A percentile compares a stretch with the other conserved stretches of the same genome.
Conservation (phyloP, 2,329 filamentous ascomycete species). For the Xylariaceae sp. region DNA sequence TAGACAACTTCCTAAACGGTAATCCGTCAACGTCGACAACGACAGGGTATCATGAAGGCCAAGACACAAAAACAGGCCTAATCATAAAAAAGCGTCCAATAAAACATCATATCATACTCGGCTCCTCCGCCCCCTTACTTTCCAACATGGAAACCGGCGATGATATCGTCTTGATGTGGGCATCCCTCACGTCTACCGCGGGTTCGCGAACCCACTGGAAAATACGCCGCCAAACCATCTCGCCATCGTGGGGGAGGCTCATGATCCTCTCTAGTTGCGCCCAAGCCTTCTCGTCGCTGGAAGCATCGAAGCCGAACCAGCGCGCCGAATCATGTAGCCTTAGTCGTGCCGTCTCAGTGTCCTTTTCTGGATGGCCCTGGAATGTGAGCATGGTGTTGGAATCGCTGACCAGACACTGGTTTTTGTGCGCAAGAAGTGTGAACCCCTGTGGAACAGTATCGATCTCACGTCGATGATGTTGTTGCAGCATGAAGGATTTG, state of each 20-base stretch:
- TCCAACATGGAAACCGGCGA: not conserved
- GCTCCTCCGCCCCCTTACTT: conserved; percentile 3
- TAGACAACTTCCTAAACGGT: not conserved
- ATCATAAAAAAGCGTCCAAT: not conserved
- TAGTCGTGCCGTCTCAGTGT: conserved; percentile 35
- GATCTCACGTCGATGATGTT: conserved; percentile 41
- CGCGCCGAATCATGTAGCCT: conserved; percentile 34
- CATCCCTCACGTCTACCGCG: not conserved
- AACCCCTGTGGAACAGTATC: conserved; percentile 14
- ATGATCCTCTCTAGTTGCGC: conserved; percentile 27
- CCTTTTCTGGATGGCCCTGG: conserved; percentile 43
- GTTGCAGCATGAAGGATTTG: conserved; percentile 28
- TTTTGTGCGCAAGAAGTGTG: conserved; percentile 21
- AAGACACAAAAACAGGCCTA: not conserved
- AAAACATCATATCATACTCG: conserved; percentile 14
- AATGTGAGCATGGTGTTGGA: conserved; percentile 39
- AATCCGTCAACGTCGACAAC: not conserved
- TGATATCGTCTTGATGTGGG: not conserved
- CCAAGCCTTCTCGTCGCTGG: conserved; percentile 30
- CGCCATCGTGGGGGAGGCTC: conserved; percentile 34
- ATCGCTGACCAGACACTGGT: conserved; percentile 37
- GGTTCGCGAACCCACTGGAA: conserved; percentile 16
- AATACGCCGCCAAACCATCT: conserved; percentile 35
- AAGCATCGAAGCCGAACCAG: conserved; percentile 35
- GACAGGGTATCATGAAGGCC: conserved; percentile 3